Percentiles rank a stretch among this genome's conserved stretches.
phyloP scores from a whole-genome alignment of 495 filamentous ascomycete species.

The Penicillium atrosanguineum region DNA sequence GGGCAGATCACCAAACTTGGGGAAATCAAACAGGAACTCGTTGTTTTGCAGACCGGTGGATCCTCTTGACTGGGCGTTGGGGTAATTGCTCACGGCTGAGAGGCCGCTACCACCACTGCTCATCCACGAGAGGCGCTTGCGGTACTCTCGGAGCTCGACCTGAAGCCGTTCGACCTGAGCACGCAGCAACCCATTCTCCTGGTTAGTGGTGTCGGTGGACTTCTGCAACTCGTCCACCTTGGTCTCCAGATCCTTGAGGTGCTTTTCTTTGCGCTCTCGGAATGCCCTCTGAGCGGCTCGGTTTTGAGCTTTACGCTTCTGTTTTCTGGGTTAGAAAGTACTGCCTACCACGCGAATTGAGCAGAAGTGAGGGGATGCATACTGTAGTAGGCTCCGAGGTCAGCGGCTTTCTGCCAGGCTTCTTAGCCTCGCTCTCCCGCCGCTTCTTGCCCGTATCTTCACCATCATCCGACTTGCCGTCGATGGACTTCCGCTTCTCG shows the following conservation, averaged over 20 bases:
- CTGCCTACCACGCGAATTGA: background rate
- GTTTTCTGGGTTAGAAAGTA: constrained; percentile 42
- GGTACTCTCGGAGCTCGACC: constrained; percentile 82
- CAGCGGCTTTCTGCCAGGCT: constrained; percentile 92
- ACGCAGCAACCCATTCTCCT: constrained; percentile 82
- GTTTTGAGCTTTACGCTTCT: constrained; percentile 99
- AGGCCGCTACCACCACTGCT: constrained; percentile 42
- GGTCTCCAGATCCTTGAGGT: constrained; percentile 91
- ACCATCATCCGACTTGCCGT: constrained; percentile 65
- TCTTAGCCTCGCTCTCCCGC: constrained; percentile 82
- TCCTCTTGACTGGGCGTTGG: constrained; percentile 34
- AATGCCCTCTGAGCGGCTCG: constrained; percentile 95
- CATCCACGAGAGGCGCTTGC: constrained; percentile 72
- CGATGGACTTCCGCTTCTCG: constrained; percentile 79
- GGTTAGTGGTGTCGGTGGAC: constrained; percentile 73
- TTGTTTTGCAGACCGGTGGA: constrained; percentile 59
- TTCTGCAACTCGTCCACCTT: constrained; percentile 94
- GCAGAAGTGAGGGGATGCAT: constrained; percentile 35
- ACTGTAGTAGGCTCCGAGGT: constrained; percentile 95
- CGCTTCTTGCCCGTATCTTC: constrained; percentile 73
- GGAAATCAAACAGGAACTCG: constrained; percentile 94
- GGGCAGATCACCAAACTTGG: constrained; percentile 80
- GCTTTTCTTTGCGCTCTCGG: constrained; percentile 96
- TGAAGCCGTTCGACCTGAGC: constrained; percentile 85
- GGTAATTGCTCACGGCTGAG: constrained; percentile 48